These are phyloP conservation scores for Pogostemon cablin DNA, from an alignment of 257 asterid genomes.

Conservation along the genomic window DNA sequence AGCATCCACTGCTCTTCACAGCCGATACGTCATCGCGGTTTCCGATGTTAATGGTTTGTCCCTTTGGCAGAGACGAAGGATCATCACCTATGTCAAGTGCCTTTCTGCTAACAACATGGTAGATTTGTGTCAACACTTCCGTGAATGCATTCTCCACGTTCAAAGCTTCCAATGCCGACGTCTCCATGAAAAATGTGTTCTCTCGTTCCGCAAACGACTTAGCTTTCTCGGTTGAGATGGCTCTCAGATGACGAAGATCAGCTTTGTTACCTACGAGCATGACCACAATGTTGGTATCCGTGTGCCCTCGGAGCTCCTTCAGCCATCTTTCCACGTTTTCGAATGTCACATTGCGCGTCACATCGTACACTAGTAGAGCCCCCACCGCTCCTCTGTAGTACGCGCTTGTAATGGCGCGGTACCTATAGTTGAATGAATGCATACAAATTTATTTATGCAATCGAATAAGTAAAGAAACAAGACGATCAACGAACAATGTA, in stretches of 20 bases:
- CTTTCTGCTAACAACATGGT: conserved; percentile 65
- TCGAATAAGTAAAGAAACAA: too few species aligned
- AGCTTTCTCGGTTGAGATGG: conserved; percentile 61
- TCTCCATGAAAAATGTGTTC: conserved; percentile 75
- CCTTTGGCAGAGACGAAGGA: conserved; percentile 67
- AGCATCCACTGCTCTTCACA: conserved; percentile 70
- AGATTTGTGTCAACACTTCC: conserved; percentile 74
- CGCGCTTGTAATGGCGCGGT: conserved; percentile 89
- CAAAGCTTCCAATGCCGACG: conserved; percentile 76
- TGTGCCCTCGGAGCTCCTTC: conserved; percentile 85
- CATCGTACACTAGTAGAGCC: conserved; percentile 75
- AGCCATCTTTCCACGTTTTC: conserved; percentile 84
- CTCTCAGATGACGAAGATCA: conserved; percentile 79
- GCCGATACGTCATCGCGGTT: conserved; percentile 72
- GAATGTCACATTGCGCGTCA: conserved; percentile 73
- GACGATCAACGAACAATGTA: too few species aligned
- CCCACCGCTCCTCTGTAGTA: conserved; percentile 89
- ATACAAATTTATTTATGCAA: too few species aligned
- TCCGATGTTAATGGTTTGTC: conserved; percentile 71
- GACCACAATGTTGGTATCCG: conserved; percentile 71
- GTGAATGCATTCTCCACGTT: conserved; percentile 82
- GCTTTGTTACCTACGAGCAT: conserved; percentile 91
- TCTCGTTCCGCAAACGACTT: conserved; percentile 67
- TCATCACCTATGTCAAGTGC: conserved; percentile 77
- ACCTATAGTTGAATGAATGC: conserved; percentile 41